phyloP scores from a whole-genome alignment of 306 rosid genomes.

The Luffa aegyptiaca region DNA sequence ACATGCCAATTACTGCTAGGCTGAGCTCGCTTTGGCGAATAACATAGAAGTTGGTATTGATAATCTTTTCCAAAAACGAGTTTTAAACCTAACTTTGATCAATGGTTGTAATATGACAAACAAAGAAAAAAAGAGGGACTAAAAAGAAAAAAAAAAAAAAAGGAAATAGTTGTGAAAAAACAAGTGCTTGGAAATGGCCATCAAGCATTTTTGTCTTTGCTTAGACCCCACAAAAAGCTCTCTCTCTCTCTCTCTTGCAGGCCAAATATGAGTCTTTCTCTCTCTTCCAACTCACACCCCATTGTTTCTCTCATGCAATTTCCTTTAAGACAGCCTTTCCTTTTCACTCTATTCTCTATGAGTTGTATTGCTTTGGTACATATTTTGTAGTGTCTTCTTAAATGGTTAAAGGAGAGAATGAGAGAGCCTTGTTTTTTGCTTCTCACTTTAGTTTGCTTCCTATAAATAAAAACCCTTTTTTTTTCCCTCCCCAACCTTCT shows the following conservation, averaged over 20 bases:
- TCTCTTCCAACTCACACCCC: slow-evolving; percentile 6
- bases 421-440: neutral
- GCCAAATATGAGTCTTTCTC: slow-evolving; percentile 4
- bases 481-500: neutral
- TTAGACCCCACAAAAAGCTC: slow-evolving; percentile 6
- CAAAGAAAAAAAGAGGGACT: neutral
- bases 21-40: too few species aligned
- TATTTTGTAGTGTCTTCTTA: neutral
- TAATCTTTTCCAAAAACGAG: neutral
- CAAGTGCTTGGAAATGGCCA: slow-evolving; percentile 8
- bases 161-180: neutral
- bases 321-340: slow-evolving; percentile 6
- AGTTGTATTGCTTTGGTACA: slow-evolving; percentile 4
- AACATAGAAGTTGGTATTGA: neutral
- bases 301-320: slow-evolving; percentile 1
- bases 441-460: neutral
- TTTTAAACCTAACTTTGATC: slow-evolving; percentile 5
- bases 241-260: neutral
- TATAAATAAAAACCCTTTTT: neutral
- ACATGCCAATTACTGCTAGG: too few species aligned
- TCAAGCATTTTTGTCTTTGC: neutral
- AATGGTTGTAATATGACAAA: neutral
- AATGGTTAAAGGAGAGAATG: neutral
- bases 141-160: neutral
- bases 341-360: slow-evolving; percentile 11